Conservation (phyloP, 2,329 filamentous ascomycete species). For the Exophiala bonariae region DNA sequence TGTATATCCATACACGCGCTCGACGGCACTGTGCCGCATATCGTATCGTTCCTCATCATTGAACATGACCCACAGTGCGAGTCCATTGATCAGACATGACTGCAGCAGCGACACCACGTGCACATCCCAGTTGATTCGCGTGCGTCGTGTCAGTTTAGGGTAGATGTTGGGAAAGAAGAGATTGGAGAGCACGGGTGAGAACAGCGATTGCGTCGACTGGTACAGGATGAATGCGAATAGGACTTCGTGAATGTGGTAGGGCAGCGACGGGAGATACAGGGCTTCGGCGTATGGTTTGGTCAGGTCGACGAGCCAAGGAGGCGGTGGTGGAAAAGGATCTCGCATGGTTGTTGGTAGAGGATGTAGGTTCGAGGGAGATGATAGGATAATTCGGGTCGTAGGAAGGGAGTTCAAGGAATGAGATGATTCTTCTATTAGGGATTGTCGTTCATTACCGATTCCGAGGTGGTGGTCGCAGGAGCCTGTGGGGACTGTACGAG, state of each 20-base stretch:
- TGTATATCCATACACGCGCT: constrained; percentile 62
- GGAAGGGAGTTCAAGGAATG: no score
- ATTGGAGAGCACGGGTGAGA: constrained; percentile 57
- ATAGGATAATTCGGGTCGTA: no score
- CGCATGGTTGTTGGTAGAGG: no score
- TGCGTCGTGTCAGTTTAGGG: constrained; percentile 53
- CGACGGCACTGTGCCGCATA: constrained; percentile 48
- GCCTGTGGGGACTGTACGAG: no score
- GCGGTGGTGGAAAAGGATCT: constrained; percentile 48
- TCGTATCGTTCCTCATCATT: constrained; percentile 55
- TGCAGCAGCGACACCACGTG: constrained; percentile 65
- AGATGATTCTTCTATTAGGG: no score
- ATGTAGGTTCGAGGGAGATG: no score
- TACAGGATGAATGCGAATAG: constrained; percentile 58
- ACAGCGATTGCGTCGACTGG: constrained; percentile 52
- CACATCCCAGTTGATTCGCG: constrained; percentile 66
- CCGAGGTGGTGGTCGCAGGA: no score
- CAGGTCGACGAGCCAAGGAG: constrained; percentile 50
- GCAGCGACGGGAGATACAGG: constrained; percentile 56
- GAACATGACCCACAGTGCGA: constrained; percentile 60
- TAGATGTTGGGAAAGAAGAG: constrained; percentile 58
- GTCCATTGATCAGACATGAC: constrained; percentile 54
- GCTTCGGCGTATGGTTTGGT: constrained; percentile 52
- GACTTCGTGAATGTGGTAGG: constrained; percentile 64
- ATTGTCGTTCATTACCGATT: no score